Evolutionary conservation across 2,329 filamentous ascomycete species (phyloP).

Genomic region (Myriosclerotinia curreyana): DNA sequence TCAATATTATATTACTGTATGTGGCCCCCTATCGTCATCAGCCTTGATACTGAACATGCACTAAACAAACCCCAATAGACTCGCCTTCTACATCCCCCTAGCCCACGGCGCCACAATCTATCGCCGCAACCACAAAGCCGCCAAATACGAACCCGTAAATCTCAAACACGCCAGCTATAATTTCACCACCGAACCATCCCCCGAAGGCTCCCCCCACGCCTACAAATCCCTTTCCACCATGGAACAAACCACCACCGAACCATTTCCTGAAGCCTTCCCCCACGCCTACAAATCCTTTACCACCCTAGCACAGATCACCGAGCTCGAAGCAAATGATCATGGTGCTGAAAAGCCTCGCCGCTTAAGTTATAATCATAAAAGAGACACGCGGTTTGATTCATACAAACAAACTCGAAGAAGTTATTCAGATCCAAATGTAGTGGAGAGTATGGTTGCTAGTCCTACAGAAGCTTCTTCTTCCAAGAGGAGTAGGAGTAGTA

Average conservation of each 20-base stretch:
- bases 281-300: slow-evolving; percentile 20
- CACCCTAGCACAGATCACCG: slow-evolving; percentile 10
- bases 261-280: not conserved
- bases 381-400: slow-evolving; percentile 29
- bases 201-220: not conserved
- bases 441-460: not conserved
- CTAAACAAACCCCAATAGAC: slow-evolving; percentile 22
- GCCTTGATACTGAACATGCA: not conserved
- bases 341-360: not conserved
- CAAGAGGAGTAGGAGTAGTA: slow-evolving; percentile 15
- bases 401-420: slow-evolving; percentile 24
- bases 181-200: not conserved
- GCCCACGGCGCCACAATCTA: slow-evolving; percentile 33
- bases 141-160: slow-evolving; percentile 7
- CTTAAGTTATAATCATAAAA: slow-evolving; percentile 29
- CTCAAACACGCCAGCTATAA: slow-evolving; percentile 3
- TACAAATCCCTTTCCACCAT: slow-evolving; percentile 20
- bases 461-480: not conserved
- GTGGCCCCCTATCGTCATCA: not conserved
- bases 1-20: slow-evolving; percentile 30
- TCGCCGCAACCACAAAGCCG: slow-evolving; percentile 23
- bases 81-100: slow-evolving; percentile 32
- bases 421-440: slow-evolving; percentile 10
- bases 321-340: slow-evolving; percentile 6
- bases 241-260: slow-evolving; percentile 3